These are phyloP conservation scores for Malbranchea cinnamomea DNA, from an alignment of 2,329 filamentous ascomycete species.

Conservation along the genomic window DNA sequence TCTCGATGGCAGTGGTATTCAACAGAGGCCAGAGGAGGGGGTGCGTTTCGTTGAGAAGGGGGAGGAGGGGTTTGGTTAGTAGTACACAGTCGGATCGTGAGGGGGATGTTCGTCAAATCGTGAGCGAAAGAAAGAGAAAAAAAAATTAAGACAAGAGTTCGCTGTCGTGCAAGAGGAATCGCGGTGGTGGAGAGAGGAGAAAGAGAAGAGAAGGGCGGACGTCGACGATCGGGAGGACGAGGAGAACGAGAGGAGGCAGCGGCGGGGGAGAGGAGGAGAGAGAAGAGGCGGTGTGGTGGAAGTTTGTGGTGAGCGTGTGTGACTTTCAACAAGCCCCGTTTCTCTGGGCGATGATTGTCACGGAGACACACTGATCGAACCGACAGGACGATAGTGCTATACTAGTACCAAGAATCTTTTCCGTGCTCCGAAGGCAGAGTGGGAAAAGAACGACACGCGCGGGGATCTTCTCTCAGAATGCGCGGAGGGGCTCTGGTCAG, in stretches of 20 bases:
- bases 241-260: slow-evolving; percentile 6
- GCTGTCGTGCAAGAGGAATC: slow-evolving; percentile 6
- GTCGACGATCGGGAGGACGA: slow-evolving; percentile 2
- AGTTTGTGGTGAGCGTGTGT: too few species aligned
- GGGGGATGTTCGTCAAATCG: slow-evolving; percentile 4
- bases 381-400: too few species aligned
- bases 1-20: slow-evolving; percentile 2
- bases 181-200: slow-evolving; percentile 6
- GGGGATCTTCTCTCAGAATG: slow-evolving; percentile 1
- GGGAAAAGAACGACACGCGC: too few species aligned
- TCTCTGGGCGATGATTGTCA: slow-evolving; percentile 1
- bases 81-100: slow-evolving; percentile 3
- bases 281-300: slow-evolving; percentile 7
- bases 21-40: slow-evolving; percentile 5
- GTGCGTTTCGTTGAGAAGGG: slow-evolving; percentile 7
- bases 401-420: too few species aligned
- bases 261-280: slow-evolving; percentile 6
- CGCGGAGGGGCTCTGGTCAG: neutral
- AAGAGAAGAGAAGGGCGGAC: slow-evolving; percentile 6
- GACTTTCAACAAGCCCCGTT: slow-evolving; percentile 1
- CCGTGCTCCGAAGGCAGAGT: too few species aligned
- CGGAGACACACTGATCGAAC: neutral
- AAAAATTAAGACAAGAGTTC: slow-evolving; percentile 4
- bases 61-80: slow-evolving; percentile 7
- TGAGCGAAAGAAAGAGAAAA: slow-evolving; percentile 1